These are phyloP conservation scores for Aspergillus sp. DNA, from an alignment of 2,329 filamentous ascomycete genomes.

Conservation along the genomic window DNA sequence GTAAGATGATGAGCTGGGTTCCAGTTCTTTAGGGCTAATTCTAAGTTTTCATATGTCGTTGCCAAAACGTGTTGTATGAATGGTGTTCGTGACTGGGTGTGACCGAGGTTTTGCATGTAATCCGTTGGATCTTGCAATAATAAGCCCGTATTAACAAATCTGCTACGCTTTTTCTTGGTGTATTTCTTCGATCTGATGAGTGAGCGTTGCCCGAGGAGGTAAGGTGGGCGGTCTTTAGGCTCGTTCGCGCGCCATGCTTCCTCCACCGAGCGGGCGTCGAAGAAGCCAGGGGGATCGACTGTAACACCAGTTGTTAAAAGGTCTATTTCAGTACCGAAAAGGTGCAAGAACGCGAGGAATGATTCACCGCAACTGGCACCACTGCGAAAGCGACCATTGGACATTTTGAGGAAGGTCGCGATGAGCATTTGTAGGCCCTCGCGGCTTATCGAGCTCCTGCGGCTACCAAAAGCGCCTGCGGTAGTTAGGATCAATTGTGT, in stretches of 20 bases:
- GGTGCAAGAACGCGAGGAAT: constrained; percentile 50
- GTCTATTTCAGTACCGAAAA: constrained; percentile 49
- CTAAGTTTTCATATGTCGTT: constrained; percentile 27
- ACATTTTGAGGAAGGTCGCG: constrained; percentile 52
- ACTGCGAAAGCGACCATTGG: constrained; percentile 31
- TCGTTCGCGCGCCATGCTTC: constrained; percentile 12
- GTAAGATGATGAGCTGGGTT: constrained; percentile 6
- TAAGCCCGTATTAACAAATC: constrained; percentile 39
- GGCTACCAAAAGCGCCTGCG: constrained; percentile 50
- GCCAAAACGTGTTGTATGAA: constrained; percentile 50
- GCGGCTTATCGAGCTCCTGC: constrained; percentile 51
- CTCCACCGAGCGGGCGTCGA: constrained; percentile 29
- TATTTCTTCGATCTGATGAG: constrained; percentile 36
- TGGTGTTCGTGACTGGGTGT: constrained; percentile 48
- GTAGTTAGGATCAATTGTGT: constrained; percentile 53
- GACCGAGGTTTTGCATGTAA: constrained; percentile 57
- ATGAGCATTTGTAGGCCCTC: constrained; percentile 60
- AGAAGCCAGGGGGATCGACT: constrained; percentile 47
- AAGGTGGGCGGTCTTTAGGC: constrained; percentile 18
- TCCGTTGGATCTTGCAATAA: constrained; percentile 62
- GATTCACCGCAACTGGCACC: constrained; percentile 39
- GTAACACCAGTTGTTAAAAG: constrained; percentile 49
- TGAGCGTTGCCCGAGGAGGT: constrained; percentile 40
- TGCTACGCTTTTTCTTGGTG: constrained; percentile 33
- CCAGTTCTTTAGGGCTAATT: constrained; percentile 25